phyloP scores from a whole-genome alignment of 495 filamentous ascomycete species.

The Penicillium coffeae region DNA sequence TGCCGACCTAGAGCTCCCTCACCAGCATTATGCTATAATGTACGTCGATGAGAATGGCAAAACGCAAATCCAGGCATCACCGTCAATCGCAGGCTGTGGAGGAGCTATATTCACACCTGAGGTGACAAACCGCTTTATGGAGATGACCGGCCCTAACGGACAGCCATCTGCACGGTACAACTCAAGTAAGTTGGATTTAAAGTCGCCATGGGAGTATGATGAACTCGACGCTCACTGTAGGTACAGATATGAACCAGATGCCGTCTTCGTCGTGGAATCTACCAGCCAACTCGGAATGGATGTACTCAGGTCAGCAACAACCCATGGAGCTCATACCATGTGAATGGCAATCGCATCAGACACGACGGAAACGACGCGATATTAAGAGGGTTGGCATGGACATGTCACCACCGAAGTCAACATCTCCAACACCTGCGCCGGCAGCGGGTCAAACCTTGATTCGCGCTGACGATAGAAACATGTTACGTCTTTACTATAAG shows the following conservation, averaged over 20 bases:
- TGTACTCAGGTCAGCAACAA: slow-evolving; percentile 13
- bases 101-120: slow-evolving; percentile 39
- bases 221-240: not conserved
- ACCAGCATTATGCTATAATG: slow-evolving; percentile 39
- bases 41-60: slow-evolving; percentile 39
- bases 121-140: slow-evolving; percentile 35
- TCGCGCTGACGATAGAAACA: slow-evolving; percentile 52
- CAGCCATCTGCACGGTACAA: slow-evolving; percentile 5
- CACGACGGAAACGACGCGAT: slow-evolving; percentile 29
- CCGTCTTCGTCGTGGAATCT: slow-evolving; percentile 13
- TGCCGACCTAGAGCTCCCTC: slow-evolving; percentile 19
- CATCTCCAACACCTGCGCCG: slow-evolving; percentile 23
- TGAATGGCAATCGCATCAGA: slow-evolving; percentile 33
- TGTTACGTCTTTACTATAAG: slow-evolving; percentile 60
- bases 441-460: slow-evolving; percentile 36
- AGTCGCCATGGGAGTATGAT: not conserved
- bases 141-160: slow-evolving; percentile 20
- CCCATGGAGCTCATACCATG: slow-evolving; percentile 33
- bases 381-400: slow-evolving; percentile 14
- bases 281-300: slow-evolving; percentile 21
- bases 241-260: slow-evolving; percentile 9
- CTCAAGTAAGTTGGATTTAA: not conserved
- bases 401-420: slow-evolving; percentile 18
- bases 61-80: slow-evolving; percentile 29
- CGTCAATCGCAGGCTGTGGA: slow-evolving; percentile 34